A percentile compares a stretch with the other conserved stretches of the same genome.
Conservation (phyloP, 257 asterid species). For the Gynochthodes officinalis region DNA sequence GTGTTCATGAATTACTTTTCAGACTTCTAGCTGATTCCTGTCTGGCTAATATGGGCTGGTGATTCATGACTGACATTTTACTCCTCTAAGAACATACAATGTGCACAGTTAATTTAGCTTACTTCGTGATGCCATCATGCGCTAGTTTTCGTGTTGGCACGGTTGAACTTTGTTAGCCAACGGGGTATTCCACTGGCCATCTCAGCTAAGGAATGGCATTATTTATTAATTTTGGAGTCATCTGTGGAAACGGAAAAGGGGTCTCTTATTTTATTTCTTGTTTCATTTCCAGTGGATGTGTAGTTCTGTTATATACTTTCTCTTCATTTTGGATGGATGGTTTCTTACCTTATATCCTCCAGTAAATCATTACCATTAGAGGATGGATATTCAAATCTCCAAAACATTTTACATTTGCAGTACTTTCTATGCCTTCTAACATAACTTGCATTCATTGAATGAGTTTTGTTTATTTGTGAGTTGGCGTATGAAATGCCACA, state of each 20-base stretch:
- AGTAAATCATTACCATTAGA: not conserved
- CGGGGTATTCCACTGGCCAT: not conserved
- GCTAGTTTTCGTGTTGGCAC: not conserved
- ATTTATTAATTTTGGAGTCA: not conserved
- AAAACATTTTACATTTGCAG: not conserved
- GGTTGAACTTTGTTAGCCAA: not conserved
- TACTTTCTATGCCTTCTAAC: not conserved
- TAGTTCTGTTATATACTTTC: not conserved
- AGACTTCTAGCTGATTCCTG: not conserved
- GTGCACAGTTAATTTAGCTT: not conserved
- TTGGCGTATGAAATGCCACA: not conserved
- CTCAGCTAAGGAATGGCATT: not conserved
- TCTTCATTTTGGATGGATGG: not conserved
- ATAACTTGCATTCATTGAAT: not conserved
- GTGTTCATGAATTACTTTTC: not conserved
- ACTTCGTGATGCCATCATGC: not conserved
- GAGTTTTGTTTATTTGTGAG: not conserved
- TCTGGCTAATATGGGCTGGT: not conserved
- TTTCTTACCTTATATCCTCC: not conserved
- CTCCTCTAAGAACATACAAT: not conserved
- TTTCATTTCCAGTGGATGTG: not conserved
- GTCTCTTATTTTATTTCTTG: too few relatives aligned
- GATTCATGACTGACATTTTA: constrained; percentile 7
- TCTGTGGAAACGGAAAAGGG: not conserved
- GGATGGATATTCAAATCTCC: not conserved